Percentiles rank a stretch among this genome's conserved stretches.
Conservation (phyloP, 1,139 yeast species). For the Magnusiomyces fungicola region DNA sequence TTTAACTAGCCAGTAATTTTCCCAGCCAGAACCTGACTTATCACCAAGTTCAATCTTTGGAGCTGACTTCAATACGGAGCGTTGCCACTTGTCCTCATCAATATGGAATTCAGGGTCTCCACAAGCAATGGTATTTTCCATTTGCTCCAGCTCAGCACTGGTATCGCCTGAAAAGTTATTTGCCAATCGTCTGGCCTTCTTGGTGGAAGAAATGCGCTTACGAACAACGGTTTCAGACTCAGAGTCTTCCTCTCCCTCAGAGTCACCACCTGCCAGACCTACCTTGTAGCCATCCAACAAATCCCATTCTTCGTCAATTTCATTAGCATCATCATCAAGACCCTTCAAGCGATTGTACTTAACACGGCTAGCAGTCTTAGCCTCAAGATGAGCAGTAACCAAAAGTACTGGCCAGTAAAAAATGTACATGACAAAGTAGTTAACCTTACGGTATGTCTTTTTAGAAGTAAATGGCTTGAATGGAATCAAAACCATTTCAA, state of each 20-base stretch:
- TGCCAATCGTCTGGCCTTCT: conserved; percentile 14
- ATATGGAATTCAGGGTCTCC: conserved; percentile 64
- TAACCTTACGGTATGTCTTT: conserved; percentile 23
- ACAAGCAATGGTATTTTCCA: conserved; percentile 40
- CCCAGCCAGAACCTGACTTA: conserved; percentile 58
- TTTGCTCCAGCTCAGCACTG: conserved; percentile 32
- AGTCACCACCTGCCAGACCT: conserved; percentile 25
- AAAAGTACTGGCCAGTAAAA: conserved; percentile 62
- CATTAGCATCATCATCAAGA: conserved; percentile 73
- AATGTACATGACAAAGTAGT: conserved; percentile 47
- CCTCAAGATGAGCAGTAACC: conserved; percentile 56
- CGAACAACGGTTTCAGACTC: conserved; percentile 31
- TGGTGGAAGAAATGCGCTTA: conserved; percentile 10
- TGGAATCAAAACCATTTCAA: conserved; percentile 50
- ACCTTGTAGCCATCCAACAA: conserved; percentile 66
- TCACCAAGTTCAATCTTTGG: conserved; percentile 56
- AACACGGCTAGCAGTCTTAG: conserved; percentile 59
- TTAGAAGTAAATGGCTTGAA: conserved; percentile 34
- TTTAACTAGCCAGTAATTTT: conserved; percentile 47
- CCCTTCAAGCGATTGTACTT: conserved; percentile 62
- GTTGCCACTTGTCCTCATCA: conserved; percentile 43
- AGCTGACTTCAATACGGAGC: conserved; percentile 40
- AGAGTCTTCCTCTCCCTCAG: conserved; percentile 25
- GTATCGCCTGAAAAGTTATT: conserved; percentile 7
- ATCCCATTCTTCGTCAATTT: conserved; percentile 73